These are phyloP conservation scores for Amanita muscaria DNA, from an alignment of 768 basidiomycete genomes.

Conservation along the genomic window DNA sequence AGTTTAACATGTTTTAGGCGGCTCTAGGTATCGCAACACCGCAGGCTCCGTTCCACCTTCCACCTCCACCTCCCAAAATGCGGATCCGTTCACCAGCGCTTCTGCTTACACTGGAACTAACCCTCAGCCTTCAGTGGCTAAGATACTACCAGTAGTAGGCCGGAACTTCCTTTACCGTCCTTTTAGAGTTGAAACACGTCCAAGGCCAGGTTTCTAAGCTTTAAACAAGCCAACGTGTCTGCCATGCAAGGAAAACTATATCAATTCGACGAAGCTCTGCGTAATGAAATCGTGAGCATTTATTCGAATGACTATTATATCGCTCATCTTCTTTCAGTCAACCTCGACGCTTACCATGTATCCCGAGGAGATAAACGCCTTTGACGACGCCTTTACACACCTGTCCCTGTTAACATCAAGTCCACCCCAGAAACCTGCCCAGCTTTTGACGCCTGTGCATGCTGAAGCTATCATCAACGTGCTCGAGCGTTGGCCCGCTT, in stretches of 20 bases:
- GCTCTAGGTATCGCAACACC: constrained; percentile 52
- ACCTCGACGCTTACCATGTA: constrained; percentile 65
- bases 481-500: constrained; percentile 65
- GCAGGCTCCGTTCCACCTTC: constrained; percentile 22
- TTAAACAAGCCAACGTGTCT: constrained; percentile 73
- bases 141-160: constrained; percentile 46
- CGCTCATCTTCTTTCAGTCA: constrained; percentile 33
- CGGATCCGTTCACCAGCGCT: constrained; percentile 69
- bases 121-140: constrained; percentile 13
- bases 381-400: constrained; percentile 59
- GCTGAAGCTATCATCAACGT: constrained; percentile 55
- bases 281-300: constrained; percentile 55
- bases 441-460: constrained; percentile 36
- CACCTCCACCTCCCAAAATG: constrained; percentile 29
- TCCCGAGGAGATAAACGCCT: constrained; percentile 45
- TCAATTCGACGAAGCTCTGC: constrained; percentile 64
- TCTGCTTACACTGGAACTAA: constrained; percentile 46
- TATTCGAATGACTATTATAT: not conserved
- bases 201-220: constrained; percentile 59
- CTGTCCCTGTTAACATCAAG: constrained; percentile 41
- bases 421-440: constrained; percentile 22
- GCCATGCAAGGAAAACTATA: constrained; percentile 75
- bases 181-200: not conserved
- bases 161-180: not conserved
- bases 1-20: constrained; percentile 29